Conservation (phyloP, 257 asterid genomes). For the Lycium ferocissimum region DNA sequence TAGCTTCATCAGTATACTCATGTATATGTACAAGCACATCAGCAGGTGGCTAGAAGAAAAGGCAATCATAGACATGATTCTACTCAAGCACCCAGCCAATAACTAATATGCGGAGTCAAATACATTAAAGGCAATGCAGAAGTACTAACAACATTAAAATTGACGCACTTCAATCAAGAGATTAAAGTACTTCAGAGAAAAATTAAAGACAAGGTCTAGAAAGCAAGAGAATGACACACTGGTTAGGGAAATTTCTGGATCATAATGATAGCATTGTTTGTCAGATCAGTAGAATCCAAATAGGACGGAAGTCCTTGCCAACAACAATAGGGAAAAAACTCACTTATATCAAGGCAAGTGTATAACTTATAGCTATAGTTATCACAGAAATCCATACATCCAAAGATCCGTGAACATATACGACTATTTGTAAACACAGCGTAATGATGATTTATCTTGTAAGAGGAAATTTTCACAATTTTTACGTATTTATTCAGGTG, state of each 20-base stretch:
- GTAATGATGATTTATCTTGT: neutral
- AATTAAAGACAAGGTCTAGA: neutral
- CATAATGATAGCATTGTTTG: neutral
- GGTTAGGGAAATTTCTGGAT: neutral
- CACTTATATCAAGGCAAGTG: neutral
- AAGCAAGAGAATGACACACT: neutral
- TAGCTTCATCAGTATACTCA: constrained; percentile 9
- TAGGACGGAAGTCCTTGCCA: neutral
- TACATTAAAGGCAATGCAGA: neutral
- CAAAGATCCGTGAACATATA: neutral
- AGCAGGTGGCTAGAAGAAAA: neutral
- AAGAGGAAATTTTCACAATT: neutral
- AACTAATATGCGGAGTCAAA: neutral
- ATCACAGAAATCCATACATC: constrained; percentile 9
- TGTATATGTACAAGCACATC: neutral
- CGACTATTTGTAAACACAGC: neutral
- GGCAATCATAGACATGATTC: neutral
- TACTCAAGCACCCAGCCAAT: neutral
- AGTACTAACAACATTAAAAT: neutral
- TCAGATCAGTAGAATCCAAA: neutral
- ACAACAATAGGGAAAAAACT: neutral
- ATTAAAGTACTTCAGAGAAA: neutral
- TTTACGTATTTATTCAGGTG: neutral
- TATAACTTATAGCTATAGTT: neutral
- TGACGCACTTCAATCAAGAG: neutral